Percentiles rank a stretch among this genome's conserved stretches.
Conservation (phyloP, 2,329 filamentous ascomycete genomes). For the Macrophomina tecta region DNA sequence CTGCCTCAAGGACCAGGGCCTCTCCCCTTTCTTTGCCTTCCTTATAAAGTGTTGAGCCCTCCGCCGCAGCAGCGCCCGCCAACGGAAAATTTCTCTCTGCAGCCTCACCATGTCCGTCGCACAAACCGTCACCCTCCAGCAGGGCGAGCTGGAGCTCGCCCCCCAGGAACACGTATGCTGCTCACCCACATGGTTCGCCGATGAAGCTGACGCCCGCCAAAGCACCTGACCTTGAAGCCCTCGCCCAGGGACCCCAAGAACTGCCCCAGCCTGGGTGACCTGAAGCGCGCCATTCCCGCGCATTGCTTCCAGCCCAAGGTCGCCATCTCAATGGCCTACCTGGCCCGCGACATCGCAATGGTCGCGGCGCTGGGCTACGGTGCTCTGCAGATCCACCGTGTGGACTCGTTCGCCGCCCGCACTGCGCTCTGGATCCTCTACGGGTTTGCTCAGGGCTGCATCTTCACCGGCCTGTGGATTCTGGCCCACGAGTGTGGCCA, state of each 20-base stretch:
- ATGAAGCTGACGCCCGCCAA: not conserved
- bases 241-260: constrained; percentile 11
- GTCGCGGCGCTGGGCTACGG: constrained; percentile 56
- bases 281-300: constrained; percentile 60
- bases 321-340: constrained; percentile 50
- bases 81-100: constrained; percentile 1
- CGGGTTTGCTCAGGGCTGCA: constrained; percentile 67
- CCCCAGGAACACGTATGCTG: not conserved
- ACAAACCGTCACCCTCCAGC: constrained; percentile 24
- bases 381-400: constrained; percentile 59
- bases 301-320: constrained; percentile 67
- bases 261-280: constrained; percentile 27
- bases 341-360: constrained; percentile 62
- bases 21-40: constrained; percentile 11
- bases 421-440: constrained; percentile 63
- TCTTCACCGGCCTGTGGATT: constrained; percentile 74
- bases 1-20: not conserved
- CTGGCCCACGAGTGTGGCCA: constrained; percentile 75
- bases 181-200: not conserved
- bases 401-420: constrained; percentile 54
- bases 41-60: not conserved
- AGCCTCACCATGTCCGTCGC: constrained; percentile 16
- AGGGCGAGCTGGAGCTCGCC: constrained; percentile 9
- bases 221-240: constrained; percentile 16
- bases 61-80: not conserved